These are phyloP conservation scores for Ophiostoma quercus DNA, from an alignment of 2,329 filamentous ascomycete genomes.

Conservation along the genomic window DNA sequence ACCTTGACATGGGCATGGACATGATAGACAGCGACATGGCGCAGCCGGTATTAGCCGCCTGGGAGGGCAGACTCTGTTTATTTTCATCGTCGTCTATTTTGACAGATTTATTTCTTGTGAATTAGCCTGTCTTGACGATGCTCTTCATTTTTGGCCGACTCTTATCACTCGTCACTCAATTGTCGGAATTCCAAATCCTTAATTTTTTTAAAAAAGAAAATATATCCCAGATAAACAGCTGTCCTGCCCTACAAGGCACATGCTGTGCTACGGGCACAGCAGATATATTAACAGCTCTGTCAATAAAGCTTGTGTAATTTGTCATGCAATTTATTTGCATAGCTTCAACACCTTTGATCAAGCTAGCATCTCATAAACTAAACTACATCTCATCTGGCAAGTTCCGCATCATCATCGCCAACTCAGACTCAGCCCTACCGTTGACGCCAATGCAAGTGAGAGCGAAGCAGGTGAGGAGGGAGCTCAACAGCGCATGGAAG, in stretches of 20 bases:
- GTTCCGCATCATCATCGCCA: neutral
- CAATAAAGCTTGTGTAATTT: neutral
- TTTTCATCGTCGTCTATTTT: neutral
- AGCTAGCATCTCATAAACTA: neutral
- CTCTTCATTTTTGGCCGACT: too few relatives aligned
- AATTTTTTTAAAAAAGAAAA: neutral
- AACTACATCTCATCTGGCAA: neutral
- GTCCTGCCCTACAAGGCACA: neutral
- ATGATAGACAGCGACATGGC: neutral
- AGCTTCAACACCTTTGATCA: too few relatives aligned
- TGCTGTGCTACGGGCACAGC: neutral
- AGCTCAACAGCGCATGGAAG: neutral
- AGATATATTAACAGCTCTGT: neutral
- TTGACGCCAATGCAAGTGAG: constrained; percentile 4
- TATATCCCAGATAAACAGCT: neutral
- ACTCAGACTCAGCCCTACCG: constrained; percentile 5
- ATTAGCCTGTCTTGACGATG: too few relatives aligned
- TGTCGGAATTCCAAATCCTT: too few relatives aligned
- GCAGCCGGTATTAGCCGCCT: neutral
- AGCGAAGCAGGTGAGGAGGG: neutral
- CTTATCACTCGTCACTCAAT: too few relatives aligned
- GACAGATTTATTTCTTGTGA: neutral
- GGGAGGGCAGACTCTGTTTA: neutral
- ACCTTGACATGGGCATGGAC: too few relatives aligned
- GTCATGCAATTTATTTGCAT: neutral